Base-by-base conservation (phyloP, 768 basidiomycete species). In the Boletus tomentosulus region DNA sequence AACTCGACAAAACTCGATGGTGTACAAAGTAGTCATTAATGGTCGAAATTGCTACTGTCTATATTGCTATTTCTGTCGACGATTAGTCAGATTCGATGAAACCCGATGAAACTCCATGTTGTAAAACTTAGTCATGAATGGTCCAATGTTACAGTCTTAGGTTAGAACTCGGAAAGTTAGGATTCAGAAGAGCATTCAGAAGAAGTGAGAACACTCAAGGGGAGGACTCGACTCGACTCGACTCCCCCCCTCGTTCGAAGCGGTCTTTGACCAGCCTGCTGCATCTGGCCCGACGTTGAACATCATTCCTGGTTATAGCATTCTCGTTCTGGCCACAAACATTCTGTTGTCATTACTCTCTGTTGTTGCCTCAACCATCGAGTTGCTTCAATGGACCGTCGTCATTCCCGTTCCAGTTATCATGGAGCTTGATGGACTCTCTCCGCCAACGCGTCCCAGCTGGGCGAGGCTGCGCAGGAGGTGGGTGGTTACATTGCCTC, bases 401-500 rank as follows among this genome's bases (percentile, higher is more conserved):
- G 76, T 99, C 54, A 75, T 99, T 0, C 97, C 97, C 4, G 80
- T 98, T 3, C 94, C 94, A 0, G 95, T 97, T 57, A 81, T 98
- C 66, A 98, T 95, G 79, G 97, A 99, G 62, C 85, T 99, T 8
- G 96, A 99, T 59, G 93, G 94, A n/a, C 83, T 98, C 10, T 27
- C 27, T 77, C 81, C 1, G 71, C 74, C 53, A 86, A 89, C 58
- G 71, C 80, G 0, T 69, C 80, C 0, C 77, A 80, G 42, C 85
- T 98, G 24, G 91, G 87, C 38, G 78, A 83, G 44, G 83, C 89
- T 0, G 94, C 97, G 0, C 74, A 76, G 35, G 74, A 77, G 11
- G 91, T 93, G 0, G 74, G 96, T 55, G 58, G 76, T 0, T 97
- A 92, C 63, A 81, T 98, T 61, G 81, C 86, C 3, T 74, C 82